Percentiles rank a stretch among this genome's conserved stretches.
These are phyloP conservation scores for Aureoboletus auriporus DNA, from an alignment of 768 basidiomycete species.

Conservation along the genomic window DNA sequence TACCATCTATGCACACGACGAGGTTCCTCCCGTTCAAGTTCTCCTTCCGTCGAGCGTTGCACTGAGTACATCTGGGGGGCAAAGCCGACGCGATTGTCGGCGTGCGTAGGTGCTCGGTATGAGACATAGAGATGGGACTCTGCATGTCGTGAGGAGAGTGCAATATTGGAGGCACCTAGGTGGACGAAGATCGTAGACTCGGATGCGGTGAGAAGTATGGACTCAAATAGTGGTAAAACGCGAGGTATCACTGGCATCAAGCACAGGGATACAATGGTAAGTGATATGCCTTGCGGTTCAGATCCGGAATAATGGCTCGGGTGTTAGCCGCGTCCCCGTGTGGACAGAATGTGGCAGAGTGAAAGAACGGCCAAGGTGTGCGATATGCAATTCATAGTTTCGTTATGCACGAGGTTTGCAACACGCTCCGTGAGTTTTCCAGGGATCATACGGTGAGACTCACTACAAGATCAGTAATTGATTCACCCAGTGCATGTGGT, in stretches of 20 bases:
- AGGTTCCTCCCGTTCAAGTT: constrained; percentile 14
- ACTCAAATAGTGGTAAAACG: constrained; percentile 4
- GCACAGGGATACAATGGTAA: neutral
- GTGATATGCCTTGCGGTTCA: neutral
- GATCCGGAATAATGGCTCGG: neutral
- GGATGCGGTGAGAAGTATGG: neutral
- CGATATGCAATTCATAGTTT: constrained; percentile 2
- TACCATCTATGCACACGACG: constrained; percentile 23
- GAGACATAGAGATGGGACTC: neutral
- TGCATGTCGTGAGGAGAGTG: too few species aligned
- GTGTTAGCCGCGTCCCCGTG: neutral
- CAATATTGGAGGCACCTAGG: neutral
- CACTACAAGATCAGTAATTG: neutral
- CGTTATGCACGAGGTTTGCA: constrained; percentile 5
- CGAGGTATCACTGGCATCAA: neutral
- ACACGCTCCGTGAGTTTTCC: neutral
- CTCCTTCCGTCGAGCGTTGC: constrained; percentile 8
- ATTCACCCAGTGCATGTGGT: neutral
- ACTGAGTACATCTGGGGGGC: constrained; percentile 8
- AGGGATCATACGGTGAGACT: neutral
- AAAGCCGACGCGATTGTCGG: neutral
- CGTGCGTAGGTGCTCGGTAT: neutral
- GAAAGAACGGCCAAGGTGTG: too few species aligned
- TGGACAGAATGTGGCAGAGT: too few species aligned
- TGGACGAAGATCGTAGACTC: neutral